phyloP scores from a whole-genome alignment of 2,329 filamentous ascomycete genomes.

The Penicillium sp. region DNA sequence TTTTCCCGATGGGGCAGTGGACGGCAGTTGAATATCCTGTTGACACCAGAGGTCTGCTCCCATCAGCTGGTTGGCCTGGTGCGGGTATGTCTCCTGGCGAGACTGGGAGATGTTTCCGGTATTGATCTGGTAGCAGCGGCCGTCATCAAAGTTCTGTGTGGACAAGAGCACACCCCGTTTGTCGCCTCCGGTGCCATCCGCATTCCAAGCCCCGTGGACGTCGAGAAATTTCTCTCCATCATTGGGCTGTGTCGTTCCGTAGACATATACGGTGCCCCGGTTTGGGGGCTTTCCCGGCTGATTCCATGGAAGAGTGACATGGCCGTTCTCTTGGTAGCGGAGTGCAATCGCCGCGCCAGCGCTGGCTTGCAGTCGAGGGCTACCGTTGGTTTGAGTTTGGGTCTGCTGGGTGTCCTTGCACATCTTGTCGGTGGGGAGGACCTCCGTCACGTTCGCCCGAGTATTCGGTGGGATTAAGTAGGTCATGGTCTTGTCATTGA shows the following conservation, averaged over 20 bases:
- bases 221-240: slow-evolving; percentile 54
- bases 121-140: slow-evolving; percentile 80
- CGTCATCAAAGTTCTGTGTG: slow-evolving; percentile 80
- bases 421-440: slow-evolving; percentile 52
- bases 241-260: slow-evolving; percentile 61
- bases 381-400: slow-evolving; percentile 53
- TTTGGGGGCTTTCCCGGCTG: slow-evolving; percentile 58
- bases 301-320: slow-evolving; percentile 58
- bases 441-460: slow-evolving; percentile 45
- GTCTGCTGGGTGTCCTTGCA: slow-evolving; percentile 61
- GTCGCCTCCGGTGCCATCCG: slow-evolving; percentile 74
- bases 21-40: slow-evolving; percentile 69
- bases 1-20: slow-evolving; percentile 56
- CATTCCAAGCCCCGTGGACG: slow-evolving; percentile 73
- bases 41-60: slow-evolving; percentile 70
- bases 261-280: slow-evolving; percentile 68
- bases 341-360: slow-evolving; percentile 62
- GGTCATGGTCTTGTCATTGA: slow-evolving; percentile 55
- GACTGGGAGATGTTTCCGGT: slow-evolving; percentile 51
- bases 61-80: slow-evolving; percentile 48
- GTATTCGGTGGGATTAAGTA: slow-evolving; percentile 58
- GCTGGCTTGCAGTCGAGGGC: slow-evolving; percentile 57
- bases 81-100: slow-evolving; percentile 55
- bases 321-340: slow-evolving; percentile 69
- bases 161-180: slow-evolving; percentile 69